Conservation (phyloP, 345 rosid species). For the Psidium guajava region DNA sequence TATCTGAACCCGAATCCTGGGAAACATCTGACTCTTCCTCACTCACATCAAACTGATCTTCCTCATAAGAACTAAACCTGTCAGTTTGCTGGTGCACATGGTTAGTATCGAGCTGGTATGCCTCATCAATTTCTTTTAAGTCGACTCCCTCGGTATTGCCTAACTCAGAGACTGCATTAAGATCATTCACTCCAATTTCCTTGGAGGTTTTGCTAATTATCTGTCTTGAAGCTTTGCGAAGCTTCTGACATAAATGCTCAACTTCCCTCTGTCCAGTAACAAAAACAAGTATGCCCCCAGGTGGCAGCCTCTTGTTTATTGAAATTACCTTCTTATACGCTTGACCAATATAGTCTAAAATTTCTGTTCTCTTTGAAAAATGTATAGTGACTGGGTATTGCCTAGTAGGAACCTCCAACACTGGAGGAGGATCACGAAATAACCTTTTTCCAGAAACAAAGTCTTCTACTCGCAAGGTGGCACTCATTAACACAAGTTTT, state of each 20-base stretch:
- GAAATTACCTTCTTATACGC: constrained; percentile 83
- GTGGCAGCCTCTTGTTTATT: constrained; percentile 77
- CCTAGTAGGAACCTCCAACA: constrained; percentile 71
- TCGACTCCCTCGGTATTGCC: constrained; percentile 28
- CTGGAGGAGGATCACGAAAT: constrained; percentile 57
- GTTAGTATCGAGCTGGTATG: constrained; percentile 34
- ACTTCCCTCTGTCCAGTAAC: constrained; percentile 97
- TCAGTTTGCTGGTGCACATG: constrained; percentile 26
- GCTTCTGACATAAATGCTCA: constrained; percentile 58
- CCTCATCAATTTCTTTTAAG: constrained; percentile 75
- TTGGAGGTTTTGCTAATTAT: constrained; percentile 13
- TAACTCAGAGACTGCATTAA: constrained; percentile 15
- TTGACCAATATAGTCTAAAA: constrained; percentile 76
- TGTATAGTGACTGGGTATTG: constrained; percentile 70
- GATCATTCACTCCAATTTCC: constrained; percentile 15
- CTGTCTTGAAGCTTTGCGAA: constrained; percentile 50
- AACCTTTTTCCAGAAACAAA: constrained; percentile 57
- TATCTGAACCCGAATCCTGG: constrained; percentile 45
- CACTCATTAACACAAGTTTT: constrained; percentile 89
- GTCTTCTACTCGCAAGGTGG: constrained; percentile 78
- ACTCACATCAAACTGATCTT: constrained; percentile 29
- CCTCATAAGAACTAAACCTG: constrained; percentile 42
- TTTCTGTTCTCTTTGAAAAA: constrained; percentile 78
- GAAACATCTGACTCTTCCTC: constrained; percentile 39
- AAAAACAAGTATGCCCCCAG: constrained; percentile 85